Percentiles rank a stretch among this genome's conserved stretches.
Evolutionary conservation across 495 filamentous ascomycete genomes (phyloP).

Genomic region (Rostrohypoxylon terebratum): DNA sequence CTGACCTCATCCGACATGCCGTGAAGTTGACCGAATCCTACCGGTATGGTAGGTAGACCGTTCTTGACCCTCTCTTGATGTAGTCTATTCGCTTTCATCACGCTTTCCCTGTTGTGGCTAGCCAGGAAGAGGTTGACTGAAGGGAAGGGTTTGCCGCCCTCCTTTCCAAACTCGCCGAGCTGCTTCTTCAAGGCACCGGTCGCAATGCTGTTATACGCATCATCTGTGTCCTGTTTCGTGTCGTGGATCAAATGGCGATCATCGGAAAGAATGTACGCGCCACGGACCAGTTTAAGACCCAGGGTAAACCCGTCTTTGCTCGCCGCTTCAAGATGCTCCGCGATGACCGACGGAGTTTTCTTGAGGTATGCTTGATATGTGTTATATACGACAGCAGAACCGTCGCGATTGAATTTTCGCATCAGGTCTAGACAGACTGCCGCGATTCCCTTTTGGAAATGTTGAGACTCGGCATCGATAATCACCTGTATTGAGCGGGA

Average conservation of each 20-base stretch:
- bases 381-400: not conserved
- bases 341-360: not conserved
- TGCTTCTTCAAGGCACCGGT: not conserved
- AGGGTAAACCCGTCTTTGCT: not conserved
- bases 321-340: not conserved
- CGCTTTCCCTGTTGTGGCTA: not conserved
- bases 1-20: not conserved
- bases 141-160: not conserved
- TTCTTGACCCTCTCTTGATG: not conserved
- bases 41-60: not conserved
- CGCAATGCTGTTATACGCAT: not conserved
- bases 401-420: not conserved
- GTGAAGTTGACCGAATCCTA: not conserved
- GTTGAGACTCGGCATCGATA: not conserved
- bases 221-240: not conserved
- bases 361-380: constrained; percentile 5
- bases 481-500: not conserved
- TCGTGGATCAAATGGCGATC: not conserved
- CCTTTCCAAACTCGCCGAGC: not conserved
- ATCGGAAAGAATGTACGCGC: not conserved
- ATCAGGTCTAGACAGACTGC: not conserved
- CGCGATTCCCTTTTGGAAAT: not conserved
- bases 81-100: not conserved
- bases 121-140: not conserved
- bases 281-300: not conserved